A percentile compares a stretch with the other conserved stretches of the same genome.
phyloP scores from a whole-genome alignment of 2,329 filamentous ascomycete species.

The Escovopsis sp. region DNA sequence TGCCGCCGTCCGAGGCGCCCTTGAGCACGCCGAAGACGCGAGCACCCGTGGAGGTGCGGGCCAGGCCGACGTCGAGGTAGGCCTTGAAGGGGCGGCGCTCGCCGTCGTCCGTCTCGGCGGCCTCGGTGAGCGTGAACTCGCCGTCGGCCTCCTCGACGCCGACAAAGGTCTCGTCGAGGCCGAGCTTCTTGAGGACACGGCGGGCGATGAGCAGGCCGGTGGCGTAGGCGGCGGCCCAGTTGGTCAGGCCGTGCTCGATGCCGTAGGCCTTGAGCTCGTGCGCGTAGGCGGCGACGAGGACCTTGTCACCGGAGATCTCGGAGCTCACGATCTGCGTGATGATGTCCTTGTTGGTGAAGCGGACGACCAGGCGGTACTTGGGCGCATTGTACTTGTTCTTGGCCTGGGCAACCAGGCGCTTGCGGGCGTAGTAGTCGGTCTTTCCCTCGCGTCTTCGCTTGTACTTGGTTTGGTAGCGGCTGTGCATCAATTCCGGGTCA shows the following conservation, averaged over 20 bases:
- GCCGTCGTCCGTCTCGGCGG: slow-evolving; percentile 75
- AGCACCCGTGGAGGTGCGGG: slow-evolving; percentile 93
- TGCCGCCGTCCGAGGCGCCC: slow-evolving; percentile 96
- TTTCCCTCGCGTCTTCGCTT: slow-evolving; percentile 90
- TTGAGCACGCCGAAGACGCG: slow-evolving; percentile 99
- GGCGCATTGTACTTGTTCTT: slow-evolving; percentile 99
- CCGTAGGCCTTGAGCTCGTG: slow-evolving; percentile 98
- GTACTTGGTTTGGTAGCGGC: slow-evolving; percentile 99
- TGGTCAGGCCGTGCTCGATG: slow-evolving; percentile 96
- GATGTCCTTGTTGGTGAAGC: slow-evolving; percentile 99
- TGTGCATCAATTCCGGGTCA: slow-evolving; percentile 24
- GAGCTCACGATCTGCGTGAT: slow-evolving; percentile 94
- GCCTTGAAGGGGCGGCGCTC: slow-evolving; percentile 98
- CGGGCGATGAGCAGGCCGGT: slow-evolving; percentile 94
- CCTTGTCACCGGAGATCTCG: slow-evolving; percentile 95
- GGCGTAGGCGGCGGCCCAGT: slow-evolving; percentile 96
- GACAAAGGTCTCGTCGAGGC: slow-evolving; percentile 78
- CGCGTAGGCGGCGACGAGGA: slow-evolving; percentile 80
- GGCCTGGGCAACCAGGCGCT: slow-evolving; percentile 98
- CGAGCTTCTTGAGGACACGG: slow-evolving; percentile 93
- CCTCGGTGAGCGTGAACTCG: slow-evolving; percentile 93
- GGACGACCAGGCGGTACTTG: slow-evolving; percentile 99
- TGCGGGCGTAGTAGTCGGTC: slow-evolving; percentile 99
- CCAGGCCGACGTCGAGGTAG: slow-evolving; percentile 94
- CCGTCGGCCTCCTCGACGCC: slow-evolving; percentile 96